Evolutionary conservation across 2,329 filamentous ascomycete genomes (phyloP).

Genomic region (Epichloe uncinata): DNA sequence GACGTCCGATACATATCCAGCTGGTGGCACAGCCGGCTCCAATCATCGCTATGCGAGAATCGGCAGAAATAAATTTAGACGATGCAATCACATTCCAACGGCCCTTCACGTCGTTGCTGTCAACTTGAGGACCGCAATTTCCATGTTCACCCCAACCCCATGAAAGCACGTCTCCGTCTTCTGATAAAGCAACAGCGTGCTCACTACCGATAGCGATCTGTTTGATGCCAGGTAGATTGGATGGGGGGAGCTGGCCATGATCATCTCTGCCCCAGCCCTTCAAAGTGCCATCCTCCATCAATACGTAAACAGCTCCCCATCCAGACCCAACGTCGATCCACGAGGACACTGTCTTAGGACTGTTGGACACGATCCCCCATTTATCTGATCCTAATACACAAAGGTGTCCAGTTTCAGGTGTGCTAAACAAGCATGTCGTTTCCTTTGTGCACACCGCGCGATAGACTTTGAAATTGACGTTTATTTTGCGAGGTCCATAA

Average conservation of each 20-base stretch:
- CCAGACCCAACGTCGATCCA: constrained; percentile 64
- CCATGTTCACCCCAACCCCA: constrained; percentile 99
- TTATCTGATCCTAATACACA: constrained; percentile 62
- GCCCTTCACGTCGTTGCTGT: constrained; percentile 53
- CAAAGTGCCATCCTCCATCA: constrained; percentile 47
- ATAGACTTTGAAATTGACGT: constrained; percentile 45
- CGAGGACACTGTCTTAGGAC: constrained; percentile 36
- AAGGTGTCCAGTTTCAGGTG: constrained; percentile 42
- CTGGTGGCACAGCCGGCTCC: constrained; percentile 87
- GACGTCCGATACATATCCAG: constrained; percentile 47
- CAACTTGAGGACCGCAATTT: constrained; percentile 67
- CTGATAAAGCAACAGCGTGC: constrained; percentile 64
- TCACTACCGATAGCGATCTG: constrained; percentile 78
- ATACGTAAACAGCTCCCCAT: constrained; percentile 70
- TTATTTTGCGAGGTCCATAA: constrained; percentile 48
- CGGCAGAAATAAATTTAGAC: constrained; percentile 37
- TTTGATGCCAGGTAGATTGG: constrained; percentile 41
- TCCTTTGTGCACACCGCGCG: constrained; percentile 70
- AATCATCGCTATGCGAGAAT: constrained; percentile 42
- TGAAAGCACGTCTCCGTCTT: constrained; percentile 52
- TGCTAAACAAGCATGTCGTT: constrained; percentile 62
- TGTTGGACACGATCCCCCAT: constrained; percentile 48
- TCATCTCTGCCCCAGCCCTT: constrained; percentile 73
- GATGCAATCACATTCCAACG: constrained; percentile 55
- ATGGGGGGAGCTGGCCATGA: constrained; percentile 63